phyloP scores from a whole-genome alignment of 441 rosid genomes.

The Biscutella laevigata region DNA sequence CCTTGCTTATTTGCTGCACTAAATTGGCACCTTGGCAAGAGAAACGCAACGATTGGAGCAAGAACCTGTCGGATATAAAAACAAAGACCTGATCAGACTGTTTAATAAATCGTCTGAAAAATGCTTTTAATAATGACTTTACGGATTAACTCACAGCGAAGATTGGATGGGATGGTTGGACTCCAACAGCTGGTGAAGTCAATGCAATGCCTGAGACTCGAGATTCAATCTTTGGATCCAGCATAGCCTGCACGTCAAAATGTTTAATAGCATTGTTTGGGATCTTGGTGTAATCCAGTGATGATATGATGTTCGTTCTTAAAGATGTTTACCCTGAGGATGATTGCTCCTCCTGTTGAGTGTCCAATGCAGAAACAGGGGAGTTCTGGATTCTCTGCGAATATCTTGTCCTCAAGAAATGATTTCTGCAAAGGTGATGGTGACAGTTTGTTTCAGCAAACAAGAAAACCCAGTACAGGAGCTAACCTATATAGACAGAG shows the following conservation, averaged over 20 bases:
- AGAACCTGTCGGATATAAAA: constrained; percentile 34
- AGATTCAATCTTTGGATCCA: constrained; percentile 64
- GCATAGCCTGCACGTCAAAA: constrained; percentile 42
- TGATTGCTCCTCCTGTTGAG: constrained; percentile 84
- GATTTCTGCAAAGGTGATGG: constrained; percentile 36
- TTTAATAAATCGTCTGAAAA: neutral
- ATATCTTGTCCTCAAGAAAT: constrained; percentile 47
- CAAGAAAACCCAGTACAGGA: neutral
- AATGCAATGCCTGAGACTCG: constrained; percentile 53
- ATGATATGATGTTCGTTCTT: neutral
- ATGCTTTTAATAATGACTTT: neutral
- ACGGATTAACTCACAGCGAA: constrained; percentile 33
- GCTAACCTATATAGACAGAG: neutral
- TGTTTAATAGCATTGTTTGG: neutral
- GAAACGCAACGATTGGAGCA: constrained; percentile 59
- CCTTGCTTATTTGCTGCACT: constrained; percentile 67
- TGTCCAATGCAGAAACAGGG: constrained; percentile 90
- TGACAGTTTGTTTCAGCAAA: neutral
- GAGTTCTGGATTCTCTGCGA: constrained; percentile 56
- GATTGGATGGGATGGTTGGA: constrained; percentile 86
- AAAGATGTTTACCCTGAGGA: constrained; percentile 53
- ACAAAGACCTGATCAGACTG: constrained; percentile 1
- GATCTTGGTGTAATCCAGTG: neutral
- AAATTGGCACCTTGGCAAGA: constrained; percentile 58
- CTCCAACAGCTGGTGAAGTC: constrained; percentile 92